phyloP scores from a whole-genome alignment of 1,284 basidiomycete species.

The Lentinula novae-zelandiae region DNA sequence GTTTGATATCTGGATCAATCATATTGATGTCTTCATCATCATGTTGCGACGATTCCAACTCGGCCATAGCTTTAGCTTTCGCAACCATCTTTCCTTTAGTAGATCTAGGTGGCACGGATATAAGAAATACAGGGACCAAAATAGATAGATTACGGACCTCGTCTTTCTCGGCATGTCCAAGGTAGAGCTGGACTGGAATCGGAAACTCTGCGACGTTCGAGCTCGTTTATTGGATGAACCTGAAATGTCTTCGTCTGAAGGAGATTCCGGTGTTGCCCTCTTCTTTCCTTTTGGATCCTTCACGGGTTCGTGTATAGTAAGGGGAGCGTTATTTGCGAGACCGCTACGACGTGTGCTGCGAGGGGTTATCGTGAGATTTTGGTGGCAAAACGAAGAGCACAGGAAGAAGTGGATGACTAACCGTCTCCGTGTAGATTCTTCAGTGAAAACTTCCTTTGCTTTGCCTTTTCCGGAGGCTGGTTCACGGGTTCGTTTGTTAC shows the following conservation, averaged over 20 bases:
- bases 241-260: conserved; percentile 56
- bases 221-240: conserved; percentile 56
- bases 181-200: conserved; percentile 48
- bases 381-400: conserved; percentile 4
- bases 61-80: conserved; percentile 57
- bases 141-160: conserved; percentile 38
- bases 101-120: conserved; percentile 28
- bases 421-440: conserved; percentile 58
- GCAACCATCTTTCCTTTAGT: conserved; percentile 60
- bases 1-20: conserved; percentile 62
- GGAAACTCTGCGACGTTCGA: conserved; percentile 60
- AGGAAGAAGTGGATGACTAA: conserved; percentile 29
- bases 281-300: conserved; percentile 82
- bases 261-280: conserved; percentile 68
- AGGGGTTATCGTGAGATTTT: conserved; percentile 16
- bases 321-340: conserved; percentile 40
- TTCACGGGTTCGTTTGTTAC: conserved; percentile 54
- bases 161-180: conserved; percentile 72
- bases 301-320: conserved; percentile 72
- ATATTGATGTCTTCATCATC: conserved; percentile 75
- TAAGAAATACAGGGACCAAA: conserved; percentile 7
- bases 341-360: conserved; percentile 57
- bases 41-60: conserved; percentile 54
- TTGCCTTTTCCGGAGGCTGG: conserved; percentile 54
- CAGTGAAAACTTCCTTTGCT: conserved; percentile 47